phyloP scores from a whole-genome alignment of 2,329 filamentous ascomycete species.

The Pseudopyrenochaeta lycopersici region DNA sequence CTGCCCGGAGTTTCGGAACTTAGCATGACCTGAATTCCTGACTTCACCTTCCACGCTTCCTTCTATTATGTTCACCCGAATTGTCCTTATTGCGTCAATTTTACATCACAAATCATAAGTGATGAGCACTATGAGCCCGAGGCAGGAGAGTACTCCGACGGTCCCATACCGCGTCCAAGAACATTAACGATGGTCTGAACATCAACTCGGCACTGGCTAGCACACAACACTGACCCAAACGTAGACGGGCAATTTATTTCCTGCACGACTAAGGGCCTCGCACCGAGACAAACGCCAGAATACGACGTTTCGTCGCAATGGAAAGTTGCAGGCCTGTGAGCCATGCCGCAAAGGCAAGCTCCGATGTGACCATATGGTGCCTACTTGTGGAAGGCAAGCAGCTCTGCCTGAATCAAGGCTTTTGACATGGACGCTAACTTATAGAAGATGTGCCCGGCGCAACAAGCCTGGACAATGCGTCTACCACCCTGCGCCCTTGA shows the following conservation, averaged over 20 bases:
- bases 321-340: slow-evolving; percentile 50
- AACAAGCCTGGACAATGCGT: slow-evolving; percentile 41
- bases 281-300: slow-evolving; percentile 39
- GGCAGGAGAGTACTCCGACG: background rate
- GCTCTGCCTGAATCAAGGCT: background rate
- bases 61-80: background rate
- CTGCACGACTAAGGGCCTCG: slow-evolving; percentile 33
- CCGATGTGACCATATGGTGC: slow-evolving; percentile 48
- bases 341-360: slow-evolving; percentile 48
- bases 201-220: background rate
- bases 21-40: background rate
- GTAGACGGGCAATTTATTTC: slow-evolving; percentile 49
- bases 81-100: too few species aligned
- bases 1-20: background rate
- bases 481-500: slow-evolving; percentile 49
- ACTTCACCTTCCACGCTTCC: background rate
- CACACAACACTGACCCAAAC: background rate
- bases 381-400: slow-evolving; percentile 34
- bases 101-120: background rate
- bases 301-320: slow-evolving; percentile 44
- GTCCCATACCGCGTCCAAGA: background rate
- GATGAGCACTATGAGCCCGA: background rate
- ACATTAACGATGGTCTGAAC: background rate
- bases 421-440: background rate
- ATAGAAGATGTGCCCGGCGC: slow-evolving; percentile 34